phyloP scores from a whole-genome alignment of 2,329 filamentous ascomycete genomes.

The Colletotrichum kahawae region DNA sequence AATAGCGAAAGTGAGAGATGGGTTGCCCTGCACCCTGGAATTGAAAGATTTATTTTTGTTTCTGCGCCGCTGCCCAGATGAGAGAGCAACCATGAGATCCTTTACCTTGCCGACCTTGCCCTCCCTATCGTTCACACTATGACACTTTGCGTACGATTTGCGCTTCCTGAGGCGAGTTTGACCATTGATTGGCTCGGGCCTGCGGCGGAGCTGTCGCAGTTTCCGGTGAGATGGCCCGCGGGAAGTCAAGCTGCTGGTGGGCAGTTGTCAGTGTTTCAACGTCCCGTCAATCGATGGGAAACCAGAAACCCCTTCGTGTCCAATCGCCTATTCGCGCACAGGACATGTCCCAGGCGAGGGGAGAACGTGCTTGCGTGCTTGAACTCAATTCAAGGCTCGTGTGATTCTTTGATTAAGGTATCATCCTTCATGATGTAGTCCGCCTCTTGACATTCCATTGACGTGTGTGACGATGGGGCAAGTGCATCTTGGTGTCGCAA shows the following conservation, averaged over 20 bases:
- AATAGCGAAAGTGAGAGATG: neutral
- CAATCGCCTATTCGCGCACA: neutral
- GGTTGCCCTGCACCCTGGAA: neutral
- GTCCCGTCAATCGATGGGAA: neutral
- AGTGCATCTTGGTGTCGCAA: neutral
- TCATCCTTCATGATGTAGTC: neutral
- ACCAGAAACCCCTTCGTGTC: neutral
- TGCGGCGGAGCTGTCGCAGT: neutral
- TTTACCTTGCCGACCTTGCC: neutral
- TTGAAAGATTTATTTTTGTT: neutral
- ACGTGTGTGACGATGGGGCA: neutral
- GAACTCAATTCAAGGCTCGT: neutral
- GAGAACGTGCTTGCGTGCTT: neutral
- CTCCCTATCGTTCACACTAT: neutral
- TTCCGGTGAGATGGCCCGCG: neutral
- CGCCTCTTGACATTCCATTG: neutral
- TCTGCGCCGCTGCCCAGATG: neutral
- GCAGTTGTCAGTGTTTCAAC: neutral
- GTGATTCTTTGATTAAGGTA: neutral
- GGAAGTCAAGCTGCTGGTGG: neutral
- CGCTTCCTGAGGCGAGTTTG: neutral
- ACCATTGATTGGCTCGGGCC: neutral
- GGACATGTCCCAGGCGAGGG: neutral
- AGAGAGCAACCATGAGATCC: neutral
- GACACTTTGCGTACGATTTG: neutral